Evolutionary conservation across 2,329 filamentous ascomycete species (phyloP).

Genomic region (Fusarium neocosmosporiellum): DNA sequence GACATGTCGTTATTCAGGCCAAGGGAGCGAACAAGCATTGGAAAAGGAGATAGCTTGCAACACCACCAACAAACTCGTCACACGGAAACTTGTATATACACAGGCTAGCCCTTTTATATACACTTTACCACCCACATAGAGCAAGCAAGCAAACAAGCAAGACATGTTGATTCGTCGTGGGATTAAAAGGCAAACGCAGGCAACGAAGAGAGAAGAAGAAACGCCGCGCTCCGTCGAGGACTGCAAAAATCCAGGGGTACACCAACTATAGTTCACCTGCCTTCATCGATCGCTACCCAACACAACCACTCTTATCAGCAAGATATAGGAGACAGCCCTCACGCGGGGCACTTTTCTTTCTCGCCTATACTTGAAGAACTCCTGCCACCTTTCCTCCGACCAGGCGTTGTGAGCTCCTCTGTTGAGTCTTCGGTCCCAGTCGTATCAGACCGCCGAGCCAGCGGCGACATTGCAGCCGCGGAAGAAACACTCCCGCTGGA

Average conservation of each 20-base stretch:
- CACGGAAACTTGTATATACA: constrained; percentile 26
- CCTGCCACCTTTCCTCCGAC: constrained; percentile 1
- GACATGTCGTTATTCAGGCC: background rate
- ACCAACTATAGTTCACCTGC: background rate
- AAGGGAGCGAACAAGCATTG: background rate
- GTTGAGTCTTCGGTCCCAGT: constrained; percentile 23
- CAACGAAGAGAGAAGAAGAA: constrained; percentile 22
- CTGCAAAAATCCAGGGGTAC: constrained; percentile 15
- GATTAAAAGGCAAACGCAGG: constrained; percentile 11
- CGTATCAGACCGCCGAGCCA: constrained; percentile 24
- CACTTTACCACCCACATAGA: background rate
- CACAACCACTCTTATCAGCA: background rate
- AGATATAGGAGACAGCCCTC: background rate
- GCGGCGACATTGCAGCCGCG: constrained; percentile 7
- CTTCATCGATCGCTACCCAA: background rate
- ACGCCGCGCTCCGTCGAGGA: constrained; percentile 36
- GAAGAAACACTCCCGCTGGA: constrained; percentile 34
- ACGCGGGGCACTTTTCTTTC: background rate
- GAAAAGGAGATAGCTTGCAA: background rate
- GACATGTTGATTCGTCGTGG: constrained; percentile 4
- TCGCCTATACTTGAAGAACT: constrained; percentile 3
- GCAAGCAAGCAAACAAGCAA: background rate
- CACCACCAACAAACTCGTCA: background rate
- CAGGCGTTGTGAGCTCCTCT: constrained; percentile 3
- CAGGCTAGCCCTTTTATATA: constrained; percentile 19